These are phyloP conservation scores for Amorphotheca resinae DNA, from an alignment of 495 filamentous ascomycete genomes.

Conservation along the genomic window DNA sequence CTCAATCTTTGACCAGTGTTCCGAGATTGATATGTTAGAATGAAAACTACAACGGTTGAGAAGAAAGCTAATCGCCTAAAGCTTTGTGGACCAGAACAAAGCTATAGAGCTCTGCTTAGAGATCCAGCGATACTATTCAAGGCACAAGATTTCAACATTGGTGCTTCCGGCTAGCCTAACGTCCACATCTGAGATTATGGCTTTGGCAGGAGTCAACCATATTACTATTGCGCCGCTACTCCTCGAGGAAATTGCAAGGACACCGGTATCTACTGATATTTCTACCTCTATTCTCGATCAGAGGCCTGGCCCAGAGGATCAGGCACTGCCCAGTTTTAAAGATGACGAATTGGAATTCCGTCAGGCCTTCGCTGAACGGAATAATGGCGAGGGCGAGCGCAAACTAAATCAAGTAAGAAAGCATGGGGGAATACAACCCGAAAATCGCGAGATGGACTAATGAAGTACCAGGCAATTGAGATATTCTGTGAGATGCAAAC, in stretches of 20 bases:
- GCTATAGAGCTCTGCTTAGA: slow-evolving; percentile 35
- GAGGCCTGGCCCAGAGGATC: slow-evolving; percentile 19
- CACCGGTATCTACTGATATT: slow-evolving; percentile 19
- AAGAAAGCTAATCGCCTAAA: slow-evolving; percentile 16
- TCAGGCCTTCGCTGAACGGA: slow-evolving; percentile 36
- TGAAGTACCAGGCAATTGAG: slow-evolving; percentile 35
- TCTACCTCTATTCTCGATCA: slow-evolving; percentile 13
- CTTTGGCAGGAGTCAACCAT: slow-evolving; percentile 42
- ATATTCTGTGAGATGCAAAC: slow-evolving; percentile 50
- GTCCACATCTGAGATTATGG: slow-evolving; percentile 41
- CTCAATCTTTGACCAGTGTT: too few species aligned
- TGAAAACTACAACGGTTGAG: too few species aligned
- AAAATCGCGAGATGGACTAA: neutral
- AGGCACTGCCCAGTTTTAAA: slow-evolving; percentile 21
- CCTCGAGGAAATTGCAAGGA: slow-evolving; percentile 31
- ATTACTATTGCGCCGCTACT: slow-evolving; percentile 45
- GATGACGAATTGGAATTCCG: slow-evolving; percentile 34
- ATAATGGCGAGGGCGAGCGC: slow-evolving; percentile 34
- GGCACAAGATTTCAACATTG: slow-evolving; percentile 29
- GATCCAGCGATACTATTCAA: slow-evolving; percentile 42
- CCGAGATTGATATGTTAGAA: too few species aligned
- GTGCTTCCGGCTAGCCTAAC: slow-evolving; percentile 47
- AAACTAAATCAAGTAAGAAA: slow-evolving; percentile 33
- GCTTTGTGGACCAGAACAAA: slow-evolving; percentile 34
- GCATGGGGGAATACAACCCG: neutral